phyloP scores from a whole-genome alignment of 257 asterid genomes.

The Solanum infundibuliforme region DNA sequence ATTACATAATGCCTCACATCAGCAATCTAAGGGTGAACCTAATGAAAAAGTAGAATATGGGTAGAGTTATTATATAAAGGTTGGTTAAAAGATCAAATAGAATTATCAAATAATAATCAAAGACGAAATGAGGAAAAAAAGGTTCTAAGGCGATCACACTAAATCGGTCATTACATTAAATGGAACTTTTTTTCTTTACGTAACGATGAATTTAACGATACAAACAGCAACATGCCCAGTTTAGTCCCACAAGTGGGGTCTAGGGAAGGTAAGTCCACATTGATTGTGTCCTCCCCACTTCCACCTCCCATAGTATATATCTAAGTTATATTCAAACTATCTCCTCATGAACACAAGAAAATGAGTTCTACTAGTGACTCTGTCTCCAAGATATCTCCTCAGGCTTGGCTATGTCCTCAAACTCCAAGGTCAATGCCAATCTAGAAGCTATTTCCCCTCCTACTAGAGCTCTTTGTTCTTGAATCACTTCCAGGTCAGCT shows the following conservation, averaged over 20 bases:
- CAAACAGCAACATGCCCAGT: background rate
- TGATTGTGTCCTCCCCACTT: no score
- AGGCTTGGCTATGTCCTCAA: no score
- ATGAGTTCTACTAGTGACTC: no score
- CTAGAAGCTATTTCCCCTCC: no score
- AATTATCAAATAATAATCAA: background rate
- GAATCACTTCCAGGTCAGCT: background rate
- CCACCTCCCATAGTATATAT: no score
- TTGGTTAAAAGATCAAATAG: background rate
- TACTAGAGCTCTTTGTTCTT: background rate
- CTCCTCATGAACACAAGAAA: no score
- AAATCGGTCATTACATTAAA: background rate
- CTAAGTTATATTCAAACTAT: no score
- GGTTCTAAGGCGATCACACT: background rate
- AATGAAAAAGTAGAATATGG: background rate
- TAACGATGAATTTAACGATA: background rate
- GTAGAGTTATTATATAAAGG: background rate
- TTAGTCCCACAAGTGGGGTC: background rate
- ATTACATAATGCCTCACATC: background rate
- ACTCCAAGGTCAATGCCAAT: no score
- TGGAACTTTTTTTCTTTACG: background rate
- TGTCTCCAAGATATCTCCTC: no score
- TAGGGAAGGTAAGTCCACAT: background rate
- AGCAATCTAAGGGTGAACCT: background rate
- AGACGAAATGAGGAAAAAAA: background rate